Base-by-base conservation (phyloP, 2,329 filamentous ascomycete genomes). In the Leptographium wingfieldii region DNA sequence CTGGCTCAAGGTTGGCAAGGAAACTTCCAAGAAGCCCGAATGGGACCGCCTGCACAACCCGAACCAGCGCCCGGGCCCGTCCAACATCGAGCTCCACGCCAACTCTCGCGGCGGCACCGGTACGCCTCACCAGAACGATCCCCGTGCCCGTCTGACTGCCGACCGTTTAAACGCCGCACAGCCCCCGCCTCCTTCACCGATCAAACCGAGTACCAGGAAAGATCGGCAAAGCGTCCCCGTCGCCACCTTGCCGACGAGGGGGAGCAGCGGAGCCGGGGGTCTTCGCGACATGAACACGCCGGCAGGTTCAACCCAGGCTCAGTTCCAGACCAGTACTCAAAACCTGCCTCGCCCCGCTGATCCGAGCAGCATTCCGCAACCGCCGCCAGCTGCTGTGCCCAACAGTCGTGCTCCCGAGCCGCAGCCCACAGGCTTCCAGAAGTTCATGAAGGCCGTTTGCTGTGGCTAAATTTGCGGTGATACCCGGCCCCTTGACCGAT, bases 1-100 rank as follows among this genome's bases (percentile, higher is more conserved):
- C 77, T 99, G 94, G 94, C 96, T 97, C 90, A 96, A 96, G 81
- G 80, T 96, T 67, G 94, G 90, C 78, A 85, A 84, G 73, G 80
- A 82, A 69, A 56, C 35, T 29, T 77, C 80, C 68, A 90, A 91
- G 75, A 94, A 95, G 76, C 91, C 91, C 75, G 84, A 83, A 62
- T 89, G 90, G 73, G 86, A 88, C 68, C 86, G 88, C 73, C 79
- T 90, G 66, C 89, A 92, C 76, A 86, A 90, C 76, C 82, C 86
- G 71, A 90, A 91, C 73, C 81, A 79, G 62, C 79, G 88, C 68
- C 89, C 87, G 65, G 90, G 92, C 71, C 84, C 89, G 54, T 95
- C 92, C 64, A 86, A 88, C 68, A 86, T 90, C 75, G 91, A 95
- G 69, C 76, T 95, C 64, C 89, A 94, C 75, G 86, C 84, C 71